Percentiles rank a stretch among this genome's conserved stretches.
phyloP scores from a whole-genome alignment of 768 basidiomycete genomes.

The Pulveroboletus sp. region DNA sequence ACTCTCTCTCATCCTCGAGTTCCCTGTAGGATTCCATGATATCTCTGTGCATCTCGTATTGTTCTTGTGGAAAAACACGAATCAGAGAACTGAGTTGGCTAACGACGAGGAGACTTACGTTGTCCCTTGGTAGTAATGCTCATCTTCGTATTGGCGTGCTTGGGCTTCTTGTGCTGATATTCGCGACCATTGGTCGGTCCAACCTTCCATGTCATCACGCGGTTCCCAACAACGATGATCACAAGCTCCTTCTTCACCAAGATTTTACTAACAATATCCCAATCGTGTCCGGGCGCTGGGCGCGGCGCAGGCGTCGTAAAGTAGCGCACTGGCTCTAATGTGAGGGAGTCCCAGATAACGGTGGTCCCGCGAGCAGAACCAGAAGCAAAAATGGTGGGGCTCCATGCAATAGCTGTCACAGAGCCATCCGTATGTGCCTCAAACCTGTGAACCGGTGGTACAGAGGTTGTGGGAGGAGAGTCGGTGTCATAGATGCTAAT shows the following conservation, averaged over 20 bases:
- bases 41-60: slow-evolving; percentile 57
- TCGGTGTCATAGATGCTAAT: slow-evolving; percentile 58
- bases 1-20: slow-evolving; percentile 46
- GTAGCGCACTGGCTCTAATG: slow-evolving; percentile 50
- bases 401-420: slow-evolving; percentile 62
- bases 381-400: slow-evolving; percentile 52
- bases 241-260: slow-evolving; percentile 50
- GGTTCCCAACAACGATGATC: slow-evolving; percentile 54
- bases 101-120: slow-evolving; percentile 32
- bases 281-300: slow-evolving; percentile 29
- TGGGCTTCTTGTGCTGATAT: slow-evolving; percentile 33
- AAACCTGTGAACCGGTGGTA: slow-evolving; percentile 42
- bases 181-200: slow-evolving; percentile 36
- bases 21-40: slow-evolving; percentile 55
- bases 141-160: slow-evolving; percentile 23
- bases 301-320: slow-evolving; percentile 47
- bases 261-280: slow-evolving; percentile 52
- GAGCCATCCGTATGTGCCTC: slow-evolving; percentile 62
- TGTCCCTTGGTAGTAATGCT: slow-evolving; percentile 38
- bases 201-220: slow-evolving; percentile 65
- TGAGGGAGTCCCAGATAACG: slow-evolving; percentile 62
- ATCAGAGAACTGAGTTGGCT: background rate
- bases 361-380: slow-evolving; percentile 62
- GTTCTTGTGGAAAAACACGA: slow-evolving; percentile 36
- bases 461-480: slow-evolving; percentile 8